Evolutionary conservation across 2,329 filamentous ascomycete species (phyloP).

Genomic region (Fusarium sacchari): DNA sequence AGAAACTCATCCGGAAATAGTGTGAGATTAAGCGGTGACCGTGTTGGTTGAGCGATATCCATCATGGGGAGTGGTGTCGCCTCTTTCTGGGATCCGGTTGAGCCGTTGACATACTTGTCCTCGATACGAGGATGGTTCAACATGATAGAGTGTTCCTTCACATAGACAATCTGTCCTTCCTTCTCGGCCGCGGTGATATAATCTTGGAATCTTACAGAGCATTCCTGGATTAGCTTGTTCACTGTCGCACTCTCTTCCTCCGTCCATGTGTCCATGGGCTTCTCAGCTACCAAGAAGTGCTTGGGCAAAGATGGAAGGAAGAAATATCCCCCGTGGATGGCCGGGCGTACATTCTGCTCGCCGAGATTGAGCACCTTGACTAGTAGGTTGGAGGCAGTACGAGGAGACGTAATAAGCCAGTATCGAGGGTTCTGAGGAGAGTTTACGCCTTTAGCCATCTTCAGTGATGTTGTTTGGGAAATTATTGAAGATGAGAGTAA

Average conservation of each 20-base stretch:
- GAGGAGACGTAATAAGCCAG: slow-evolving; percentile 32
- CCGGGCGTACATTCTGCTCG: slow-evolving; percentile 29
- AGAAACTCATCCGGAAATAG: slow-evolving; percentile 35
- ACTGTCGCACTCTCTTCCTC: slow-evolving; percentile 5
- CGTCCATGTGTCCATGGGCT: slow-evolving; percentile 23
- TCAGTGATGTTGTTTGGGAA: background rate
- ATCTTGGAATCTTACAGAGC: slow-evolving; percentile 17
- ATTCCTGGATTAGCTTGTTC: background rate
- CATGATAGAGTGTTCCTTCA: slow-evolving; percentile 31
- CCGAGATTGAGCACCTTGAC: slow-evolving; percentile 35
- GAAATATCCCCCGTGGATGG: slow-evolving; percentile 29
- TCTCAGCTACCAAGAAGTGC: slow-evolving; percentile 2
- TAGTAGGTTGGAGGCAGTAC: slow-evolving; percentile 33
- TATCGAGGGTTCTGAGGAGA: slow-evolving; percentile 12
- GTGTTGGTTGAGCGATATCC: slow-evolving; percentile 1
- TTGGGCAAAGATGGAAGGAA: slow-evolving; percentile 13
- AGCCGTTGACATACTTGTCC: background rate
- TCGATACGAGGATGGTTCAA: slow-evolving; percentile 22
- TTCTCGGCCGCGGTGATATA: slow-evolving; percentile 21
- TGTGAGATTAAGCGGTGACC: slow-evolving; percentile 29
- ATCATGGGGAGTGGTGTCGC: background rate
- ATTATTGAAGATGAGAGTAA: background rate
- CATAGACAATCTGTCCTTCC: slow-evolving; percentile 15
- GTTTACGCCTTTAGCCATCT: slow-evolving; percentile 19
- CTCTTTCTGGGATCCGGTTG: background rate